Evolutionary conservation across 75 land plant genomes (phyloP).

Genomic region (Adiantum capillusveneris): DNA sequence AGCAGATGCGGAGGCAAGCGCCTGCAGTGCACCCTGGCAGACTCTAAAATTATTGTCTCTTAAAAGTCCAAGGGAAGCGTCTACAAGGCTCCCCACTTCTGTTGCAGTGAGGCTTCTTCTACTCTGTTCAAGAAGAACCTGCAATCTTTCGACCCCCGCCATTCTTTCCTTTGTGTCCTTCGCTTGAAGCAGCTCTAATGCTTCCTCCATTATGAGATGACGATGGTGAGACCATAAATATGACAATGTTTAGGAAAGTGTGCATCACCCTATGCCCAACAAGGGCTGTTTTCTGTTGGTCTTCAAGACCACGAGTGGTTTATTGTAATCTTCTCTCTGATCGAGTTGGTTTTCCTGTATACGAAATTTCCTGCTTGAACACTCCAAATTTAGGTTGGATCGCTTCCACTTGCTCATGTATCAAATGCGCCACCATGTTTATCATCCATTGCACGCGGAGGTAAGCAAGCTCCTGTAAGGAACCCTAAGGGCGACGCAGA

Average conservation of each 20-base stretch:
- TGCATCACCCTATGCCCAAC: background rate
- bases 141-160: slow-evolving; percentile 96
- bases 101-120: slow-evolving; percentile 46
- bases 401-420: no score
- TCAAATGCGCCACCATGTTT: no score
- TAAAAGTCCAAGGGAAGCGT: slow-evolving; percentile 69
- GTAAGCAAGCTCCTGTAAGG: no score
- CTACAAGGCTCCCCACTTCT: slow-evolving; percentile 71
- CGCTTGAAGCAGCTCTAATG: slow-evolving; percentile 75
- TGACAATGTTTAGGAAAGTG: background rate
- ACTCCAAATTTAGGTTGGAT: no score
- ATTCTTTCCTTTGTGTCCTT: slow-evolving; percentile 98
- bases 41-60: slow-evolving; percentile 86
- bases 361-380: background rate
- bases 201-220: slow-evolving; percentile 65
- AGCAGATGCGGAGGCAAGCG: slow-evolving; percentile 87
- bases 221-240: slow-evolving; percentile 3
- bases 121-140: slow-evolving; percentile 65
- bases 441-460: no score
- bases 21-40: slow-evolving; percentile 87
- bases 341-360: background rate
- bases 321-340: background rate
- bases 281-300: background rate
- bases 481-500: no score
- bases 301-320: no score